Evolutionary conservation across 2,329 filamentous ascomycete species (phyloP), one percentile per base, ranked within the genome.

Genomic region (Colletotrichum incanum): DNA sequence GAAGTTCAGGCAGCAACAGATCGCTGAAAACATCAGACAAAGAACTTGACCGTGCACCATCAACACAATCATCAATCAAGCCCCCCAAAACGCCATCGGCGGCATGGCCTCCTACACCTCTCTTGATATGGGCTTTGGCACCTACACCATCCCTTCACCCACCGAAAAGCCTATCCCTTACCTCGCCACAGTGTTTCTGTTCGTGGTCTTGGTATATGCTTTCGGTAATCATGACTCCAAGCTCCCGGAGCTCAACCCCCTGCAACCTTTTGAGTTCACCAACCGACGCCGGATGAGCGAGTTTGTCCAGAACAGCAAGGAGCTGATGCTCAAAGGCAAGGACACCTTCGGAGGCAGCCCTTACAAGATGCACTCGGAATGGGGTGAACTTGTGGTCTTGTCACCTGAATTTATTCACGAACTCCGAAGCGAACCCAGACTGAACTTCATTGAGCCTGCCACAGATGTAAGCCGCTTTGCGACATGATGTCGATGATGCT

Each of bases 81-180:
- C 6, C 14, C 11, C 31, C 6, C 1, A 37, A 37, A 28, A 26
- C 23, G 11, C n/a, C 7, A 28, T 18, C 8, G 49, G 34, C 47
- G 20, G 20, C 31, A 71, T 67, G 68, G 43, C 64, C 43, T 71
- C 34, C 16, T 16, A 62, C 20, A 2, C 26, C 20, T 31, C 56
- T 12, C 34, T 56, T 41, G 56, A 71, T 6, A 12, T 67, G 49
- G 56, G 64, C 7, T 26, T 61, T 23, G 41, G 63, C 20, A 1
- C 49, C 16, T 67, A 67, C 49, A 62, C 63, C 8, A 63, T 68
- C 28, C 64, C 68, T 18, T 68, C 34, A 39, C 68, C 68, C 8
- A n/a, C 50, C 9, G 68, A 68, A 3, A 52, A 62, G 26, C 68
- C 68, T 6, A 45, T 63, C 16, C 41, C 64, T 5, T 63, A 71